Base-by-base conservation (phyloP, 1,284 basidiomycete genomes). In the Microbotryomycetes sp. region DNA sequence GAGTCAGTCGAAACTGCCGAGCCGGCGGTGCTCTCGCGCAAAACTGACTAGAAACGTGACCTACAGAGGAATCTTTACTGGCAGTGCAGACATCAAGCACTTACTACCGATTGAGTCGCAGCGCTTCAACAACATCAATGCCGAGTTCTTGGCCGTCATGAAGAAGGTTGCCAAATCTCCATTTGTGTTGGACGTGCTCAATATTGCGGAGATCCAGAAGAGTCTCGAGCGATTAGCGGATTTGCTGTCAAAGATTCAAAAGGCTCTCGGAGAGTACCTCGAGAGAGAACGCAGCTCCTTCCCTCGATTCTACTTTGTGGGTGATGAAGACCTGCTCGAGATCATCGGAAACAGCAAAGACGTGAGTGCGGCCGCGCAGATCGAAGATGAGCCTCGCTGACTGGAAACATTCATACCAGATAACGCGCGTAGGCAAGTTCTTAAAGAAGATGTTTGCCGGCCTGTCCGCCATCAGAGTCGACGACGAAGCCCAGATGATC, bases 391-490 rank as follows among this genome's bases (percentile, higher is more conserved):
- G 30, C 6, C 28, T 15, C 5, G 4, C 6, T 5, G 16, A 6
- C 19, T 4, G 16, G 19, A 50, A 9, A 22, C 28, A 23, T 50
- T n/a, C 49, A 23, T 9, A 9, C 12, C 58, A 67, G 66, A 94
- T 97, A 67, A 79, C 91, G 52, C 87, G 94, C 30, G 90, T 97
- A 76, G 90, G 96, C 87, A 97, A 97, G 74, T 96, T 98, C 77
- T 82, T 99, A 66, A 97, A 97, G 80, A 98, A 98, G 83, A 98
- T 99, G 96, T 99, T 98, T 76, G 96, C 96, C 6, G 96, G 97
- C 46, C 87, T 99, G 51, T 88, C 91, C 0, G 91, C 89, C 0
- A 82, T 98, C 65, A 82, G 81, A 69, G 81, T 97, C n/a, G 89
- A 96, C 74, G 67, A 70, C n/a, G 90, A 92, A 50, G 78, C 91